A percentile compares a stretch with the other conserved stretches of the same genome.
phyloP scores from a whole-genome alignment of 805 yeast genomes.

The Candida alai region DNA sequence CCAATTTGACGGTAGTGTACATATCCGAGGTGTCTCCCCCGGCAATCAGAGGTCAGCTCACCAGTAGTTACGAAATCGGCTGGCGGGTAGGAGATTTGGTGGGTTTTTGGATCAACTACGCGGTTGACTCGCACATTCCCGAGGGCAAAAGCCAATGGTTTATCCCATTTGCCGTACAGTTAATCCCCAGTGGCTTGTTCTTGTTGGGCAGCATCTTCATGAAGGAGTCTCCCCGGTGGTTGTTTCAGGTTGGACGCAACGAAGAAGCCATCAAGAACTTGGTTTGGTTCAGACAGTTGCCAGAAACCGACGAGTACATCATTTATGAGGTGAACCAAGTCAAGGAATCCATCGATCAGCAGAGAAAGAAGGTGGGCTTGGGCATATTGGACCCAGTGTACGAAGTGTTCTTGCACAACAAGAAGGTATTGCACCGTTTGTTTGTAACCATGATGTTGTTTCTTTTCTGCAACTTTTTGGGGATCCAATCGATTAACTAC shows the following conservation, averaged over 20 bases:
- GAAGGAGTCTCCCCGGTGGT: conserved; percentile 37
- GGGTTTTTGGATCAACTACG: conserved; percentile 37
- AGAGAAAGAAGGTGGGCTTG: conserved; percentile 25
- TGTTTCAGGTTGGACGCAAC: conserved; percentile 25
- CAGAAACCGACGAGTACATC: conserved; percentile 32
- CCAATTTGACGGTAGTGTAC: conserved; percentile 35
- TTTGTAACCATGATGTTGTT: conserved; percentile 30
- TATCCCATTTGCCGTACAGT: conserved; percentile 37
- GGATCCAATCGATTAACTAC: conserved; percentile 38
- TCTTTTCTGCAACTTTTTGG: conserved; percentile 37
- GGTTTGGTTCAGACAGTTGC: conserved; percentile 32
- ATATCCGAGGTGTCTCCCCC: conserved; percentile 35
- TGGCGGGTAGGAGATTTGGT: conserved; percentile 39
- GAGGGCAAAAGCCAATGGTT: conserved; percentile 29
- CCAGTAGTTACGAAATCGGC: conserved; percentile 32
- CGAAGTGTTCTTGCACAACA: conserved; percentile 27
- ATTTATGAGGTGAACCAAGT: conserved; percentile 34
- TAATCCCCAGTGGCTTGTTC: conserved; percentile 34
- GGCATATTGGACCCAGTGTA: conserved; percentile 32
- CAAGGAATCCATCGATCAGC: conserved; percentile 28
- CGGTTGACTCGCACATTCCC: conserved; percentile 25
- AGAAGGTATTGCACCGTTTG: conserved; percentile 24
- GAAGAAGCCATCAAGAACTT: conserved; percentile 32
- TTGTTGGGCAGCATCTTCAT: conserved; percentile 28
- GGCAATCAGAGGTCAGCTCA: conserved; percentile 30